Conservation (phyloP, 148 eudicot genomes). For the Drosera capensis region DNA sequence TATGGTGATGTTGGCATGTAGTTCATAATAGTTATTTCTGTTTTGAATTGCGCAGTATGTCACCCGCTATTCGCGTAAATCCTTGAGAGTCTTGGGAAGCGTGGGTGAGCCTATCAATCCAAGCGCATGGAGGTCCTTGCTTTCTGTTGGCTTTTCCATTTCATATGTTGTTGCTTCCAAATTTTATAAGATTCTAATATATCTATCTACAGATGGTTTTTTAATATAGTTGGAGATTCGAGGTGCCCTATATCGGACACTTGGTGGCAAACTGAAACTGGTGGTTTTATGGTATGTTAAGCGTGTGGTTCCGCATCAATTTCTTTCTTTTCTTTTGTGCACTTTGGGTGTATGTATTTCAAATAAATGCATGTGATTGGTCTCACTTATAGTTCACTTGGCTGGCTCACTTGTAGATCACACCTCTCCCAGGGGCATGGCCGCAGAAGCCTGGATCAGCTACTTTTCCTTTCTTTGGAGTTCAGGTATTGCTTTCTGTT, state of each 20-base stretch:
- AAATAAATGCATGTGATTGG: not conserved
- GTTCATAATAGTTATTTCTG: not conserved
- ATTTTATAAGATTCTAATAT: not conserved
- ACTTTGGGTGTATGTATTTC: not conserved
- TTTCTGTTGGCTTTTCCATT: conserved; percentile 2
- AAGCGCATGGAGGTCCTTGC: conserved; percentile 86
- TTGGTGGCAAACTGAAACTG: conserved; percentile 99
- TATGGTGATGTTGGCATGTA: too few species aligned
- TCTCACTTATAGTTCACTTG: not conserved
- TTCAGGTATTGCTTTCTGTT: conserved; percentile 44
- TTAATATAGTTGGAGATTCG: conserved; percentile 80
- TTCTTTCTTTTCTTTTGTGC: not conserved
- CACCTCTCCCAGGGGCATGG: conserved; percentile 98
- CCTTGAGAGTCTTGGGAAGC: conserved; percentile 91
- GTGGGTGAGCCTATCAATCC: conserved; percentile 99
- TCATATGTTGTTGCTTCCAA: not conserved
- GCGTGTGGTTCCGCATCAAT: not conserved
- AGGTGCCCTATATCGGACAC: conserved; percentile 96
- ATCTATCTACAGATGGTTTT: conserved; percentile 59
- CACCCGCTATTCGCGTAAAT: conserved; percentile 86
- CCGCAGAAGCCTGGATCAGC: conserved; percentile 99
- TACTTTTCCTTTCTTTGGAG: conserved; percentile 94
- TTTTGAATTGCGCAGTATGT: conserved; percentile 45
- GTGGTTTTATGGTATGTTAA: conserved; percentile 76
- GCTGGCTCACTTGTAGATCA: conserved; percentile 41